Percentiles rank a stretch among this genome's conserved stretches.
Evolutionary conservation across 441 rosid genomes (phyloP).

Genomic region (Brassica hybrid): DNA sequence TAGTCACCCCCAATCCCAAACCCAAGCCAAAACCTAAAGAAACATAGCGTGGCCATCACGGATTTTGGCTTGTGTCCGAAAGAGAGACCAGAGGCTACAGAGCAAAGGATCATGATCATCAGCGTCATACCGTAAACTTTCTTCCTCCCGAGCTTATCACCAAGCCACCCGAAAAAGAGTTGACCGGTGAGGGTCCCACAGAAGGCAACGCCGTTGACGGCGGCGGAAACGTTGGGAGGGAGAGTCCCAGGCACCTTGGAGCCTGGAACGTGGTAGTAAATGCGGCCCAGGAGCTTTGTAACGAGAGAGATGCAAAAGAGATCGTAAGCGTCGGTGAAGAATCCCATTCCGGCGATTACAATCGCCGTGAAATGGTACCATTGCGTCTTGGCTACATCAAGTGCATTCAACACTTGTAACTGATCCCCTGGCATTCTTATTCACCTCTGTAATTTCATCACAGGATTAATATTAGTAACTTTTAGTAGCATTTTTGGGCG

Average conservation of each 20-base stretch:
- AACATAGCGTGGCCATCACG: constrained; percentile 60
- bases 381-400: constrained; percentile 70
- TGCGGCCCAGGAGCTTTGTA: constrained; percentile 64
- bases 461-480: background rate
- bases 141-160: constrained; percentile 66
- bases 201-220: constrained; percentile 64
- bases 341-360: constrained; percentile 75
- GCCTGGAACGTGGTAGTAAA: constrained; percentile 52
- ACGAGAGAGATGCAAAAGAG: constrained; percentile 63
- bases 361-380: constrained; percentile 75
- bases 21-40: constrained; percentile 69
- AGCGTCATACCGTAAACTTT: constrained; percentile 60
- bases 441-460: constrained; percentile 23
- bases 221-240: constrained; percentile 58
- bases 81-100: constrained; percentile 59
- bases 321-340: constrained; percentile 71
- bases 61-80: constrained; percentile 46
- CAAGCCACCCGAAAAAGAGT: constrained; percentile 73
- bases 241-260: constrained; percentile 50
- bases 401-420: constrained; percentile 61
- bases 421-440: constrained; percentile 53
- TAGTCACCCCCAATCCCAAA: constrained; percentile 68
- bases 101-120: constrained; percentile 54
- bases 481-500: background rate
- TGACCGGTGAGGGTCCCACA: constrained; percentile 65